phyloP scores from a whole-genome alignment of 2,329 filamentous ascomycete species.

The Penicillium sp. region DNA sequence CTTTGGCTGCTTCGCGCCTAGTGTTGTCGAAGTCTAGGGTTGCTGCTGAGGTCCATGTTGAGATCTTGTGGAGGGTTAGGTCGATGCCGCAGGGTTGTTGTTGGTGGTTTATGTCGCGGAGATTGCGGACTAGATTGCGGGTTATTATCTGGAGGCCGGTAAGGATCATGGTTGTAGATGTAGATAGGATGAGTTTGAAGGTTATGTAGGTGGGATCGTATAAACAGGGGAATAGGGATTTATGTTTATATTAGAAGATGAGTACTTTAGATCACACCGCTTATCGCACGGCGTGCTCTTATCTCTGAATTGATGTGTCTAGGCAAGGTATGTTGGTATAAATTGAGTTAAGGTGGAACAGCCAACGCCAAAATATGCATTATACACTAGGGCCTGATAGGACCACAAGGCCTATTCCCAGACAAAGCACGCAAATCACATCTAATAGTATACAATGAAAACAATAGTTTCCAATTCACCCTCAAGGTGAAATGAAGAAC shows the following conservation, averaged over 20 bases:
- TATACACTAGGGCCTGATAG: not conserved
- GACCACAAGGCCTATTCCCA: not conserved
- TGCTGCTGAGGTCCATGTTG: constrained; percentile 29
- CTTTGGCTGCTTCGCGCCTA: constrained; percentile 24
- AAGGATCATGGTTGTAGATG: not conserved
- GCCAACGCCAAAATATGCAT: not conserved
- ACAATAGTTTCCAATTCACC: not conserved
- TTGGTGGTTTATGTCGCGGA: constrained; percentile 20
- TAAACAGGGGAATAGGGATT: not conserved
- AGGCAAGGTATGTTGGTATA: too few relatives aligned
- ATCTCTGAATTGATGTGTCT: too few relatives aligned
- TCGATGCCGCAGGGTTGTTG: constrained; percentile 35
- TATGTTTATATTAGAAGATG: not conserved
- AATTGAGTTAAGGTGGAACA: too few relatives aligned
- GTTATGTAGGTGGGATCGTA: not conserved
- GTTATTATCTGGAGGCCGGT: constrained; percentile 10
- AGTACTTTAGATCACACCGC: too few relatives aligned
- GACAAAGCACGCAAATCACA: not conserved
- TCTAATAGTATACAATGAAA: not conserved
- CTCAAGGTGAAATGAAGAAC: not conserved
- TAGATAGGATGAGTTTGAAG: not conserved
- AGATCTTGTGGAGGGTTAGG: constrained; percentile 27
- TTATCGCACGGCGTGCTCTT: too few relatives aligned
- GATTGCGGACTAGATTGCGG: constrained; percentile 21
- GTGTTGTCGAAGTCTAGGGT: constrained; percentile 33